These are phyloP conservation scores for Beauveria brongniartii DNA, from an alignment of 2,329 filamentous ascomycete species.

Conservation along the genomic window DNA sequence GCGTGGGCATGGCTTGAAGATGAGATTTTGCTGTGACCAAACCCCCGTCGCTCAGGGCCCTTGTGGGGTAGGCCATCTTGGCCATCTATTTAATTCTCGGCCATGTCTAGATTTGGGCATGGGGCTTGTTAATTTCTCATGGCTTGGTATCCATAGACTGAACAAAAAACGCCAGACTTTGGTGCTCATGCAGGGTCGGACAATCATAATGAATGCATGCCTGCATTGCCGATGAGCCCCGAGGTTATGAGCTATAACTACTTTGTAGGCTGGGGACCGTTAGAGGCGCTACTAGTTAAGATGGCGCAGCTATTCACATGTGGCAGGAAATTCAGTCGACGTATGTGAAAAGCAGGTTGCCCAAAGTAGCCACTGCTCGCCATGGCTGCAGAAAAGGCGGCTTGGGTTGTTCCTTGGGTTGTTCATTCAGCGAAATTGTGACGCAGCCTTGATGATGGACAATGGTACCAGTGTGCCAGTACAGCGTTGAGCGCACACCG, in stretches of 20 bases:
- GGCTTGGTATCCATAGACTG: background rate
- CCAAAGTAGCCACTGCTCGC: too few relatives aligned
- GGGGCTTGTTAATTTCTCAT: background rate
- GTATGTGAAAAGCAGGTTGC: too few relatives aligned
- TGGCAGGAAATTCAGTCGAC: too few relatives aligned
- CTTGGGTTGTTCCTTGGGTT: too few relatives aligned
- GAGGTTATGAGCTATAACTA: background rate
- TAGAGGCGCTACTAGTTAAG: too few relatives aligned
- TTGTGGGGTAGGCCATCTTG: background rate
- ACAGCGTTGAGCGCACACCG: too few relatives aligned
- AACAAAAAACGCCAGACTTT: background rate
- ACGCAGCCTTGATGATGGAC: too few relatives aligned
- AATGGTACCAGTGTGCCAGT: too few relatives aligned
- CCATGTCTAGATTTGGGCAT: background rate
- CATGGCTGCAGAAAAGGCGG: too few relatives aligned
- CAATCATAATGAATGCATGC: background rate
- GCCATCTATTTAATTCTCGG: background rate
- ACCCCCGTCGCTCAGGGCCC: background rate
- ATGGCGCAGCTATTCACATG: too few relatives aligned
- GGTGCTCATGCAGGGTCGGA: background rate
- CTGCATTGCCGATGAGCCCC: constrained; percentile 1
- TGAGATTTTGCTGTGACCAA: constrained; percentile 10
- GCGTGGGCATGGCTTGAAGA: constrained; percentile 1
- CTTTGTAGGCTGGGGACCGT: too few relatives aligned
- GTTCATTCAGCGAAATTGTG: too few relatives aligned